A percentile compares a stretch with the other conserved stretches of the same genome.
Evolutionary conservation across 139 green algal genomes (phyloP).

Genomic region (Desmodesmus armatus): DNA sequence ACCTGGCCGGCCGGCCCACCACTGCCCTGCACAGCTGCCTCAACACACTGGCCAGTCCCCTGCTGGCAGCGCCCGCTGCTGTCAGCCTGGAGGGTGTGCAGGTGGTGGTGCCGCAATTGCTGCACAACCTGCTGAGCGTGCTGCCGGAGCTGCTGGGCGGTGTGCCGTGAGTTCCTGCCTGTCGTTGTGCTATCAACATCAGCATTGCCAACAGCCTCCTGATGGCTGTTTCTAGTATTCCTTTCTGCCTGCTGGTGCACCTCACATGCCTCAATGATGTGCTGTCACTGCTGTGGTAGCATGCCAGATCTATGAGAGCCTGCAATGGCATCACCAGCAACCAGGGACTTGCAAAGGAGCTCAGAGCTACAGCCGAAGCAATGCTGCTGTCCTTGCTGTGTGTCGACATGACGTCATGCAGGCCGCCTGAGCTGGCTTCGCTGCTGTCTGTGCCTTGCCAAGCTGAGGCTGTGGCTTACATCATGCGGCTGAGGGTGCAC

Average conservation of each 20-base stretch:
- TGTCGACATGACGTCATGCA: too few species aligned
- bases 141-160: constrained; percentile 26
- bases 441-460: constrained; percentile 23
- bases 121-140: constrained; percentile 59
- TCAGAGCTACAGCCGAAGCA: too few species aligned
- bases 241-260: background rate
- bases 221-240: background rate
- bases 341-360: too few species aligned
- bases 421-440: background rate
- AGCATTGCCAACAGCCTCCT: background rate
- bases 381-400: background rate
- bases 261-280: background rate
- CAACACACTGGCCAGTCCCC: constrained; percentile 63
- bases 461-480: constrained; percentile 51
- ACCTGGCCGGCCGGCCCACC: constrained; percentile 46
- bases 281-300: background rate
- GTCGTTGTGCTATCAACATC: background rate
- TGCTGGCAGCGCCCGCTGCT: constrained; percentile 57
- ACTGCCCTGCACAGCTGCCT: constrained; percentile 52
- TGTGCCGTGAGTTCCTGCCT: constrained; percentile 1
- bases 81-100: constrained; percentile 57
- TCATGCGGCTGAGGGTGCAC: constrained; percentile 63
- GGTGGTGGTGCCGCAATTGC: constrained; percentile 55
- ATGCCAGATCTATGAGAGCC: background rate
- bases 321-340: too few species aligned